Percentiles rank a stretch among this genome's conserved stretches.
Conservation (phyloP, 2,329 filamentous ascomycete species). For the Blastomyces emzantsi region DNA sequence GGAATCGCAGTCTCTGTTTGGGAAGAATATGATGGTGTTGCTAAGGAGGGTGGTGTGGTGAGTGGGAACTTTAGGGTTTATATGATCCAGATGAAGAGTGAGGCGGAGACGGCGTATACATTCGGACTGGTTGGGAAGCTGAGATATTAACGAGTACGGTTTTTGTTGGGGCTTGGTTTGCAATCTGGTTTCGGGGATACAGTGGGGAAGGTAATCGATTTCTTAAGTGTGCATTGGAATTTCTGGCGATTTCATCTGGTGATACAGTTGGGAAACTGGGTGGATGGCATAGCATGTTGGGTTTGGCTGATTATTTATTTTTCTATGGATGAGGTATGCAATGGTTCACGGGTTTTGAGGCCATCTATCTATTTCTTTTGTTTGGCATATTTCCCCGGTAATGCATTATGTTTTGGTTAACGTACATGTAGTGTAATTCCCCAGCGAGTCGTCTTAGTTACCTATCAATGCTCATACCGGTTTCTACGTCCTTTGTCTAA, state of each 20-base stretch:
- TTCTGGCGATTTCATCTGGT: not conserved
- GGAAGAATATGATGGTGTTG: slow-evolving; percentile 60
- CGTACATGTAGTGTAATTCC: not conserved
- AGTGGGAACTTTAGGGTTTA: slow-evolving; percentile 50
- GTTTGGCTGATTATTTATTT: not conserved
- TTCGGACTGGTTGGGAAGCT: slow-evolving; percentile 47
- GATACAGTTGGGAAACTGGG: not conserved
- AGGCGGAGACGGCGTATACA: slow-evolving; percentile 46
- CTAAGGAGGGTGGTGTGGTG: slow-evolving; percentile 50
- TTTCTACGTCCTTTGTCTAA: not conserved
- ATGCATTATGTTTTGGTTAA: not conserved
- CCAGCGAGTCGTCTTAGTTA: not conserved
- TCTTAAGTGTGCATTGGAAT: not conserved
- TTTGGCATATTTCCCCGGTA: not conserved
- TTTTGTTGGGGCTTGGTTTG: not conserved
- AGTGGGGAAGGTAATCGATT: not conserved
- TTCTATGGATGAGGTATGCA: not conserved
- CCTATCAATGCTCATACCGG: slow-evolving; percentile 6
- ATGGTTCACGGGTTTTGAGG: not conserved
- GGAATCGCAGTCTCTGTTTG: slow-evolving; percentile 86
- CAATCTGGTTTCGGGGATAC: not conserved
- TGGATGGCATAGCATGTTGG: not conserved
- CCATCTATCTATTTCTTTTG: not conserved
- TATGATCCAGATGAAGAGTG: slow-evolving; percentile 55
- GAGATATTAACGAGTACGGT: slow-evolving; percentile 34